Base-by-base conservation (phyloP, 129 eudicot species). In the Silybum marianum region DNA sequence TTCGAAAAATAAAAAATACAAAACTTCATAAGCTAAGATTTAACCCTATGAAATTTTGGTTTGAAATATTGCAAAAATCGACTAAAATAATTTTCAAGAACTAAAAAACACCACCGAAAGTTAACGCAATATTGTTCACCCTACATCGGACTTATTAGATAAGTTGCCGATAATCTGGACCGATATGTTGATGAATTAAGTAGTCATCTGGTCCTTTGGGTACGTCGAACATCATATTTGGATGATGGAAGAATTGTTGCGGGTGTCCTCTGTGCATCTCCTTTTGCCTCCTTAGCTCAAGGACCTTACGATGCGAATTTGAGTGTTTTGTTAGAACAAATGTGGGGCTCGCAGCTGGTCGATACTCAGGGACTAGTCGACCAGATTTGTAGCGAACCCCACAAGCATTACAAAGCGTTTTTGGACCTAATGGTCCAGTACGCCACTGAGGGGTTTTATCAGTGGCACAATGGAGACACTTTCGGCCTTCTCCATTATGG, bases 381-480 rank as follows among this genome's bases (percentile, higher is more conserved):
- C 98, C 98, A 14, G 98, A 94, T 80, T 94, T 94, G 83, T 91
- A 94, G 54, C 98, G 80, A 3, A 94, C 98, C 46, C 98, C 98
- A 66, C 98, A 94, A 6, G 98, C 98, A 46, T 94, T 94, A 85
- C 98, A 94, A 0, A 94, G 87, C 0, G 98, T 94, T 85, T 93
- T 94, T 28, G 98, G 98, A 72, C 98, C 98, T 90, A 94, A 79
- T 16, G 98, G 98, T 74, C 98, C 98, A 14, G 95, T 90, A 72
- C 98, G 87, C 98, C 98, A 94, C 74, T 94, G 98, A 3, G 98
- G 98, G 44, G 98, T 94, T 84, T 94, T 94, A 82, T 94, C 98
- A 21, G 97, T 94, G 73, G 95, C 94, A 42, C 98, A 94, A 34
- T 94, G 98, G 25, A 91, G 90, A 86, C 98, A 94, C 83, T 46